Percentiles rank a stretch among this genome's conserved stretches.
These are phyloP conservation scores for Aschersonia sp. DNA, from an alignment of 2,329 filamentous ascomycete genomes.

Conservation along the genomic window DNA sequence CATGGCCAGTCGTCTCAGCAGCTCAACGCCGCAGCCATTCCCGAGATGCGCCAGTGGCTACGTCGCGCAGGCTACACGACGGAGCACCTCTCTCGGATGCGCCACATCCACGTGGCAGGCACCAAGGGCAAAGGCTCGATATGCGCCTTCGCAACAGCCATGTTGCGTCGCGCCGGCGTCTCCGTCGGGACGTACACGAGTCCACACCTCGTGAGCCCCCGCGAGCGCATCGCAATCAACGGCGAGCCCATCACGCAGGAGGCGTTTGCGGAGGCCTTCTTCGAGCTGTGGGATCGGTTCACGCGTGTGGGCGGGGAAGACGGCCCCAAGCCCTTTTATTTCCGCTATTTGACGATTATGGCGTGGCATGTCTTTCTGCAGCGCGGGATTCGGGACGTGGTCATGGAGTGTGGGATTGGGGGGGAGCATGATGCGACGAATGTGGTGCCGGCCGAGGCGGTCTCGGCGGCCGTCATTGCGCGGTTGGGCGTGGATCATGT, in stretches of 20 bases:
- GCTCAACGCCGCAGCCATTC: slow-evolving; percentile 61
- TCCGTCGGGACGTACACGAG: slow-evolving; percentile 68
- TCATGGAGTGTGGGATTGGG: slow-evolving; percentile 89
- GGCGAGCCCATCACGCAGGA: slow-evolving; percentile 54
- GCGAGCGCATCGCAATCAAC: slow-evolving; percentile 74
- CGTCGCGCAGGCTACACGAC: slow-evolving; percentile 57
- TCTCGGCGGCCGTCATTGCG: slow-evolving; percentile 60
- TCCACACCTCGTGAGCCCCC: slow-evolving; percentile 69
- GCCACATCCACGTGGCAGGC: slow-evolving; percentile 70
- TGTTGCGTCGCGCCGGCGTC: slow-evolving; percentile 38
- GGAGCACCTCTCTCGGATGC: slow-evolving; percentile 25
- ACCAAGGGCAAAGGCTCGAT: slow-evolving; percentile 93
- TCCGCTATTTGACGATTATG: slow-evolving; percentile 80
- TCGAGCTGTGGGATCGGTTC: slow-evolving; percentile 63
- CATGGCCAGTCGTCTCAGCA: background rate
- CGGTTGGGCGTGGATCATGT: slow-evolving; percentile 79
- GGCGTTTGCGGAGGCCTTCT: slow-evolving; percentile 65
- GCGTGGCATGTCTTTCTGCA: slow-evolving; percentile 71
- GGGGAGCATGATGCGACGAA: slow-evolving; percentile 92
- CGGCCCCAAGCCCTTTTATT: slow-evolving; percentile 74
- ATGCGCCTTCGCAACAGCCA: slow-evolving; percentile 68
- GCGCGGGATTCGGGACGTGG: slow-evolving; percentile 62
- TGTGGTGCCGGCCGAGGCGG: slow-evolving; percentile 47
- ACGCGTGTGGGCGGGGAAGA: slow-evolving; percentile 28
- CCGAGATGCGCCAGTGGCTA: slow-evolving; percentile 72